Conservation (phyloP, 2,329 filamentous ascomycete genomes). For the Colletotrichum gigasporum region DNA sequence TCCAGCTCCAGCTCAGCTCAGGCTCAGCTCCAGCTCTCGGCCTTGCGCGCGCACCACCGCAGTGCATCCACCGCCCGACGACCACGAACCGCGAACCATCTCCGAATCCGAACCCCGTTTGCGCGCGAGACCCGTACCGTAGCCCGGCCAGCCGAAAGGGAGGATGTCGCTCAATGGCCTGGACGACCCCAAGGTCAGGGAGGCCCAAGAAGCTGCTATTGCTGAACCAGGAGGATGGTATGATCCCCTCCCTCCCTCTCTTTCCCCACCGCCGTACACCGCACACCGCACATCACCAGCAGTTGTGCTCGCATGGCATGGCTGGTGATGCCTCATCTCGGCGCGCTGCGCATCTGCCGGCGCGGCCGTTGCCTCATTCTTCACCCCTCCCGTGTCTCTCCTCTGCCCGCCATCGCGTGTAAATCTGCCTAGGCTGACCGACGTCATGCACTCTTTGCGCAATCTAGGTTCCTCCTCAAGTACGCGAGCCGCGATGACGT, state of each 20-base stretch:
- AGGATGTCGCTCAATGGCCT: conserved; percentile 95
- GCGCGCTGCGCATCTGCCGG: not conserved
- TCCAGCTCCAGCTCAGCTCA: no score
- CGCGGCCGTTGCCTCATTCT: not conserved
- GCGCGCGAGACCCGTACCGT: not conserved
- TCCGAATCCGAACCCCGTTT: not conserved
- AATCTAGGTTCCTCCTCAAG: conserved; percentile 87
- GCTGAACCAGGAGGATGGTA: conserved; percentile 95
- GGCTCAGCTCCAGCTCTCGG: conserved; percentile 2
- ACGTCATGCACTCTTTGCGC: conserved; percentile 13
- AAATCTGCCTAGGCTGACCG: conserved; percentile 10
- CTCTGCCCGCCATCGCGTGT: conserved; percentile 14
- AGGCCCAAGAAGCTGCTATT: conserved; percentile 83
- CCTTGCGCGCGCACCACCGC: not conserved
- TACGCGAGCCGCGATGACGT: conserved; percentile 91
- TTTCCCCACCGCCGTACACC: conserved; percentile 20
- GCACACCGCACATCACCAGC: not conserved
- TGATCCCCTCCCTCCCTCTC: conserved; percentile 43
- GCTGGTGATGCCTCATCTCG: not conserved
- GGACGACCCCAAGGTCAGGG: conserved; percentile 81
- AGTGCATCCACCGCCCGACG: not conserved
- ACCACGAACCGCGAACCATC: not conserved
- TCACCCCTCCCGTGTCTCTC: conserved; percentile 27
- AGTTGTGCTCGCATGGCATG: not conserved
- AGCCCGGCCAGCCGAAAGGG: conserved; percentile 20